Percentiles rank a stretch among this genome's conserved stretches.
Conservation (phyloP, 1,139 yeast species). For the Protomyces inundatus region DNA sequence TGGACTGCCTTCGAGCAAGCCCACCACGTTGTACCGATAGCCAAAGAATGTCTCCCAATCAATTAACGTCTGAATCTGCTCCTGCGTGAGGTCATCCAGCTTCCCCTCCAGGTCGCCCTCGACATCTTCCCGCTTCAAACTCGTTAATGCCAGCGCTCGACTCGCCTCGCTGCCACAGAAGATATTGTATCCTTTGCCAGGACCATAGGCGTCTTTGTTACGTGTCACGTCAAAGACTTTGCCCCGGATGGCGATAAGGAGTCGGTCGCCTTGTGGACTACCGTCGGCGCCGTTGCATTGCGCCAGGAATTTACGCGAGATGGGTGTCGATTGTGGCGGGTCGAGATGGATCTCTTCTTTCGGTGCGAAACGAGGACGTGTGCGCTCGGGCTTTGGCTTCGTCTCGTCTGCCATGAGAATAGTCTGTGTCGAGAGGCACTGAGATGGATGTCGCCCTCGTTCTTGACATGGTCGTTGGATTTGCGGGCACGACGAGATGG, state of each 20-base stretch:
- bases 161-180: slow-evolving; percentile 76
- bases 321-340: slow-evolving; percentile 14
- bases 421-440: background rate
- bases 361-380: slow-evolving; percentile 20
- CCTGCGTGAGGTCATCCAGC: slow-evolving; percentile 54
- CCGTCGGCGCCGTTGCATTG: slow-evolving; percentile 20
- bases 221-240: slow-evolving; percentile 68
- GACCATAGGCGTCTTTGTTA: slow-evolving; percentile 65
- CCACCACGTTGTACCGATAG: slow-evolving; percentile 59
- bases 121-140: slow-evolving; percentile 53
- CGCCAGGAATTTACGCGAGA: slow-evolving; percentile 10
- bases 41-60: slow-evolving; percentile 85
- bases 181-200: slow-evolving; percentile 65
- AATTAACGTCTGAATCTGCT: slow-evolving; percentile 63
- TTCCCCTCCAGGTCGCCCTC: slow-evolving; percentile 60
- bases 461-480: background rate
- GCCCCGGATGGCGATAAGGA: slow-evolving; percentile 72
- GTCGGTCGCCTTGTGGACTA: slow-evolving; percentile 41
- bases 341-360: slow-evolving; percentile 18
- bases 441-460: background rate
- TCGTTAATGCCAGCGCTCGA: slow-evolving; percentile 58
- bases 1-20: slow-evolving; percentile 30
- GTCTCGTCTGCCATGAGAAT: background rate
- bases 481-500: background rate
- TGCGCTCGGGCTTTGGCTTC: background rate